Base-by-base conservation (phyloP, 2,329 filamentous ascomycete species). In the Ascochyta rabiei region DNA sequence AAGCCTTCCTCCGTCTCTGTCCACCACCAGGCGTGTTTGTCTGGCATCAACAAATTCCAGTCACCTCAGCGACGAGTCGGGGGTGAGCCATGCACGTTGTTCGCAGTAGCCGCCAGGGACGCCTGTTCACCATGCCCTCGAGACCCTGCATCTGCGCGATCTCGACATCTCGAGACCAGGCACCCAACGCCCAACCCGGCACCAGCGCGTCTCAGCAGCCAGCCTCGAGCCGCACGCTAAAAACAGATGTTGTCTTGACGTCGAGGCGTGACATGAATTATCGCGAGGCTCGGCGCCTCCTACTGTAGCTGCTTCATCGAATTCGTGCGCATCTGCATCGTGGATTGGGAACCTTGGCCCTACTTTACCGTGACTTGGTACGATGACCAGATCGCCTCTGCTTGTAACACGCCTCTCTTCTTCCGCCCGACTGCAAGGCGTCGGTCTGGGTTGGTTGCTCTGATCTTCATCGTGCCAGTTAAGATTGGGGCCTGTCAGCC, bases 131-230 rank as follows among this genome's bases (percentile, higher is more conserved):
- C 42, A 23, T 37, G 28, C 35, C 13, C 15, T 26, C 37, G 33
- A 38, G 64, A 60, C 67, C 69, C 68, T 71, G 69, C 69, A 67
- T 67, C 44, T 33, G 39, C n/a, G 54, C 56, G 53, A 63, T 54
- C 51, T 55, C 46, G 54, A 56, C 52, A 63, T 54, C 51, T 55
- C 46, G 37, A 50, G 41, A 53, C 66, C 28, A 70, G 65, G 64
- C 54, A 69, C 68, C 62, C 56, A 30, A 45, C 48, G 41, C 50
- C 35, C 46, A 31, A 42, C 31, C 48, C 23, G 52, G 35, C 34
- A 37, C 46, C 35, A 38, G 45, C 40, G 47, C 50, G 50, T 56
- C 49, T 60, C 62, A 66, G 61, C 59, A 42, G 43, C 62, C 58
- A 61, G 56, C 57, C 57, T 40, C 39, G 41, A 55, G 48, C 38